phyloP scores from a whole-genome alignment of 2,329 filamentous ascomycete species.

The Ascochyta lentis region DNA sequence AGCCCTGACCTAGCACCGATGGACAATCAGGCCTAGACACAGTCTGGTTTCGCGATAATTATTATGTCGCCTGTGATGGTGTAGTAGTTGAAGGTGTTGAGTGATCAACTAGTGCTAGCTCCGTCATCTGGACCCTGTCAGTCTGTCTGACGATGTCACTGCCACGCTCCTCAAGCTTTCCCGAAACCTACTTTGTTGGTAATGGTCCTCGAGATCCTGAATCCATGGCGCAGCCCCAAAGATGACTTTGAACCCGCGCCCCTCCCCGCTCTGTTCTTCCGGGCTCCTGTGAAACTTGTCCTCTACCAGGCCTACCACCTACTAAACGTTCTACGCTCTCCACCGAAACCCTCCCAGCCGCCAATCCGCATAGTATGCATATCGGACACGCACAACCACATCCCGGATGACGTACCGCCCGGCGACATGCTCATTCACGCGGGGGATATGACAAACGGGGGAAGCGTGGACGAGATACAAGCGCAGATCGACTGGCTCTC shows the following conservation, averaged over 20 bases:
- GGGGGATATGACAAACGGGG: slow-evolving; percentile 80
- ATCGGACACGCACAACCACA: slow-evolving; percentile 82
- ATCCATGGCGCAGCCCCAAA: slow-evolving; percentile 33
- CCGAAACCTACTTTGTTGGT: slow-evolving; percentile 3
- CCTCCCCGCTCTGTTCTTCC: slow-evolving; percentile 67
- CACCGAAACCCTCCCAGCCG: slow-evolving; percentile 63
- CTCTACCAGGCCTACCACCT: slow-evolving; percentile 68
- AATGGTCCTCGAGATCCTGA: slow-evolving; percentile 41
- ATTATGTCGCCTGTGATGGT: too few species aligned
- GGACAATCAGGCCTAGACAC: background rate
- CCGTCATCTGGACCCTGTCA: background rate
- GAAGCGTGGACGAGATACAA: slow-evolving; percentile 77
- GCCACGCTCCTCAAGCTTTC: background rate
- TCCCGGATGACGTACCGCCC: slow-evolving; percentile 66
- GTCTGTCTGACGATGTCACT: background rate
- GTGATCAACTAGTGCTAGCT: background rate
- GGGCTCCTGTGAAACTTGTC: slow-evolving; percentile 70
- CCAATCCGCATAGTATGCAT: slow-evolving; percentile 83
- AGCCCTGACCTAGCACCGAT: too few species aligned
- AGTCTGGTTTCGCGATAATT: too few species aligned
- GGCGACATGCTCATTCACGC: slow-evolving; percentile 91
- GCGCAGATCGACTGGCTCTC: slow-evolving; percentile 83
- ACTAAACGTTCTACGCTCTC: slow-evolving; percentile 71
- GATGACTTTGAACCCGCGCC: slow-evolving; percentile 54
- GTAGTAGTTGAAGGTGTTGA: too few species aligned